These are phyloP conservation scores for Phaeotremella skinneri DNA, from an alignment of 768 basidiomycete genomes.

Conservation along the genomic window DNA sequence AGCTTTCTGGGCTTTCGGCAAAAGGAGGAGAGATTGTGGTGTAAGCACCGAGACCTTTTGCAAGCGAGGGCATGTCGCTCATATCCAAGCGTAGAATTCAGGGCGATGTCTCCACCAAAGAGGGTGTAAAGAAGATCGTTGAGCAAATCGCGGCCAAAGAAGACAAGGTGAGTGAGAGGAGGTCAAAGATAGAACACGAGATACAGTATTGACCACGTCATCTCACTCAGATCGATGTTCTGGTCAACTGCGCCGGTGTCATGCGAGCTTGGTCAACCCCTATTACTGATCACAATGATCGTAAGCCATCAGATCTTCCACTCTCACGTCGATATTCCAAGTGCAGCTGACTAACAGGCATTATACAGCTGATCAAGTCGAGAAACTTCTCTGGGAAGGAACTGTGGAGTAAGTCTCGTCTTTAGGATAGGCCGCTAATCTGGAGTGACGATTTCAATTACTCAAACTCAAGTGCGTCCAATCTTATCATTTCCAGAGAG, in stretches of 20 bases:
- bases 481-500: background rate
- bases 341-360: background rate
- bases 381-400: constrained; percentile 21
- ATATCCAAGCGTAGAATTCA: constrained; percentile 19
- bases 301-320: constrained; percentile 22
- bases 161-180: constrained; percentile 9
- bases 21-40: constrained; percentile 1
- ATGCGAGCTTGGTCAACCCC: constrained; percentile 25
- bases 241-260: constrained; percentile 49
- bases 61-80: background rate
- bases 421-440: background rate
- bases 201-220: background rate
- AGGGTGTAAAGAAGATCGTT: constrained; percentile 25
- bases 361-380: constrained; percentile 16
- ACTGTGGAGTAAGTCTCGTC: constrained; percentile 22
- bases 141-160: constrained; percentile 17
- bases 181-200: background rate
- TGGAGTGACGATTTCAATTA: constrained; percentile 23
- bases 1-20: constrained; percentile 20
- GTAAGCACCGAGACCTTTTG: constrained; percentile 2
- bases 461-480: constrained; percentile 17
- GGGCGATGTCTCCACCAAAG: constrained; percentile 39
- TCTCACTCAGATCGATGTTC: constrained; percentile 28
- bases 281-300: constrained; percentile 32
- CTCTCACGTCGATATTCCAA: background rate